Evolutionary conservation across 805 yeast genomes (phyloP).

Genomic region (Groenewaldozyma salmanticensis): DNA sequence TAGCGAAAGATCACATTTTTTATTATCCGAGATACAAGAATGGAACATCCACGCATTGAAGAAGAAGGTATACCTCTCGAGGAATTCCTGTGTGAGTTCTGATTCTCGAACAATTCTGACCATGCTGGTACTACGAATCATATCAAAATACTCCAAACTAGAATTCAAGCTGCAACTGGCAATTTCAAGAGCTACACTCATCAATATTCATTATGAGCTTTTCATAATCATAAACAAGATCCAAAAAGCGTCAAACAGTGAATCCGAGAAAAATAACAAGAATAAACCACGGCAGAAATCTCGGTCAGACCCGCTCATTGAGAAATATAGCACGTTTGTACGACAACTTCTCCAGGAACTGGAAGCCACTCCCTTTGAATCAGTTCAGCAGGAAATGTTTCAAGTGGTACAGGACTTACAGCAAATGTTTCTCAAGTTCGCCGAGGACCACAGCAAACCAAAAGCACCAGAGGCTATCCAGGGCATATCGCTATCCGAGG

Average conservation of each 20-base stretch:
- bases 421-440: slow-evolving; percentile 22
- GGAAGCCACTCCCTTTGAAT: slow-evolving; percentile 20
- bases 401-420: slow-evolving; percentile 23
- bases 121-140: slow-evolving; percentile 22
- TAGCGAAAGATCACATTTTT: slow-evolving; percentile 15
- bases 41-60: slow-evolving; percentile 24
- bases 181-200: slow-evolving; percentile 22
- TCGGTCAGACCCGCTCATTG: slow-evolving; percentile 14
- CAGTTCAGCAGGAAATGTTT: slow-evolving; percentile 23
- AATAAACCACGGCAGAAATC: not conserved
- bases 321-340: slow-evolving; percentile 21
- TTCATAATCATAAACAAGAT: slow-evolving; percentile 13
- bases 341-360: slow-evolving; percentile 20
- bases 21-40: slow-evolving; percentile 16
- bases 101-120: slow-evolving; percentile 25
- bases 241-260: not conserved
- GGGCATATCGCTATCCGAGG: slow-evolving; percentile 13
- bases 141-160: slow-evolving; percentile 16
- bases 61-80: slow-evolving; percentile 16
- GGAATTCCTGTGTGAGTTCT: slow-evolving; percentile 7
- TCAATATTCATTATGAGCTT: slow-evolving; percentile 25
- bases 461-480: not conserved
- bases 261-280: too few species aligned
- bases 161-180: slow-evolving; percentile 24
- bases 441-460: slow-evolving; percentile 10